phyloP scores from a whole-genome alignment of 2,329 filamentous ascomycete species.

The Calonectria hongkongensis region DNA sequence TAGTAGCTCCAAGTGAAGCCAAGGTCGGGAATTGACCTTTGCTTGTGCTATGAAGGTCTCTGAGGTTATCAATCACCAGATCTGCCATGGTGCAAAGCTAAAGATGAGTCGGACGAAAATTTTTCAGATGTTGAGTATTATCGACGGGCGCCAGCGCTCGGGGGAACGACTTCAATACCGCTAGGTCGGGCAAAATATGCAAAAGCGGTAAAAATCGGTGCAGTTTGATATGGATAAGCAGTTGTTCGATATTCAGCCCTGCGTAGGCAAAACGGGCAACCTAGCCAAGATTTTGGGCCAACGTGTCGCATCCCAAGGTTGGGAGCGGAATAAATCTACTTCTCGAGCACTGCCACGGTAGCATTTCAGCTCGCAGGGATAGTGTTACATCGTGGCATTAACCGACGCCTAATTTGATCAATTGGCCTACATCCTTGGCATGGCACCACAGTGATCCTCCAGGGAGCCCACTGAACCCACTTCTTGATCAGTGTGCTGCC shows the following conservation, averaged over 20 bases:
- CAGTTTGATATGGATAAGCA: neutral
- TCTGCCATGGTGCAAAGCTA: neutral
- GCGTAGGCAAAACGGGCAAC: neutral
- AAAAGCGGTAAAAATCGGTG: neutral
- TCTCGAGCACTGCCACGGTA: conserved; percentile 2
- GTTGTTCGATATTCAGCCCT: neutral
- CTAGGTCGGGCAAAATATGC: neutral
- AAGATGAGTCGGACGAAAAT: neutral
- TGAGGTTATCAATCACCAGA: conserved; percentile 15
- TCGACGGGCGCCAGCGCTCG: neutral
- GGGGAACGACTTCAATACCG: neutral
- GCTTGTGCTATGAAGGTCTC: neutral
- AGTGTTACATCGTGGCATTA: conserved; percentile 1
- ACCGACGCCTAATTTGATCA: neutral
- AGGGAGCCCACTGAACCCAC: neutral
- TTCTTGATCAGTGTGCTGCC: neutral
- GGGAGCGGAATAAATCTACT: conserved; percentile 10
- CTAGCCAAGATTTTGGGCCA: neutral
- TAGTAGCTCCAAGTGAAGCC: neutral
- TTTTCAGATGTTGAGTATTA: neutral
- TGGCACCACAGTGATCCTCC: neutral
- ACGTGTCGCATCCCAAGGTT: neutral
- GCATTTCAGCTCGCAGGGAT: conserved; percentile 9
- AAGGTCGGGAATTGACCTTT: neutral
- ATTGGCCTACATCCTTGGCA: neutral